Evolutionary conservation across 352 stramenopile genomes (phyloP), one percentile per base, ranked within the genome.

Genomic region (Phytophthora europaea): DNA sequence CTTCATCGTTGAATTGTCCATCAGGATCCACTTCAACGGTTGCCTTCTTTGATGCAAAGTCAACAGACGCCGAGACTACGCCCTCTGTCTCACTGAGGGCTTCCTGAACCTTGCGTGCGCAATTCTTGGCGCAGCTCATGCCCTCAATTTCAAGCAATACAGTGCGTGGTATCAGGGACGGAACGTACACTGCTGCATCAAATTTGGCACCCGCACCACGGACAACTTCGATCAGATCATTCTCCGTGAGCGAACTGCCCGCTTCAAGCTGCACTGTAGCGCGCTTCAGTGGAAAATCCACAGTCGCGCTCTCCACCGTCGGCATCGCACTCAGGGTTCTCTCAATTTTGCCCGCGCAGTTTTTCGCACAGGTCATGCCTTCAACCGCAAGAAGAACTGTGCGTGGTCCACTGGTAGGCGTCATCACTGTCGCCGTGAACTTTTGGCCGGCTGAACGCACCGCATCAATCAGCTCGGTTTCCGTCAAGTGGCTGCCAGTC

Each of bases 281-380:
- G 5, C 84, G 79, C 69, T 95, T 91, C 10, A 77, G 65, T 7
- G 69, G 52, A 33, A 96, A 96, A 40, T 96, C 84, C 58, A 97
- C 89, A 6, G 58, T 75, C 0, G 88, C 87, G 40, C 48, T 85
- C 53, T 92, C 65, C 26, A 97, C 86, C 6, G 83, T 83, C 6
- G 79, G 16, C 1, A 84, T 71, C 5, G 77, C 67, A 45, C 74
- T 74, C 33, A 97, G 78, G 7, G 85, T 83, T 1, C 67, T 79
- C 59, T 95, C 73, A 1, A 97, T 81, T 59, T 95, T 97, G 6
- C 71, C 77, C 18, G 87, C 89, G 28, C 90, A 95, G 47, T 94
- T 94, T 62, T 93, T 94, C 16, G 84, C 84, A 58, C 88, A 95
- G 52, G 81, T 93, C 90, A 97, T 95, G 20, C 89, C 90, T 5